These are phyloP conservation scores for Cladosporium sp. DNA, from an alignment of 2,329 filamentous ascomycete species.

Conservation along the genomic window DNA sequence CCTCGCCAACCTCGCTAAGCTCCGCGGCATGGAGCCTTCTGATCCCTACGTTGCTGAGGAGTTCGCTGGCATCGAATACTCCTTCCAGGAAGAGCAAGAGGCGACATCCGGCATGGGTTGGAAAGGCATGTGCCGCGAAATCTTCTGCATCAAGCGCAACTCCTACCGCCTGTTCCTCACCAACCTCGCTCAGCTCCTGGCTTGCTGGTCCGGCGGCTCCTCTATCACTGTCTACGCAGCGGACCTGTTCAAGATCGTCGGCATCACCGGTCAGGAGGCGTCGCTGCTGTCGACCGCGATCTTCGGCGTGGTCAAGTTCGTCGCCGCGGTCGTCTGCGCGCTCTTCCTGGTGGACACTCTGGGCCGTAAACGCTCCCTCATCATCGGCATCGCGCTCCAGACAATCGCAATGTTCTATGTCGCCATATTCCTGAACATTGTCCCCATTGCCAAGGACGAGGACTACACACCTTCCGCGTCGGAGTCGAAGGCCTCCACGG, in stretches of 20 bases:
- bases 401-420: constrained; percentile 45
- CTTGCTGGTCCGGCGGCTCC: constrained; percentile 66
- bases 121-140: constrained; percentile 59
- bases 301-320: constrained; percentile 68
- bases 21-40: constrained; percentile 57
- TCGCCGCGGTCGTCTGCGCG: constrained; percentile 60
- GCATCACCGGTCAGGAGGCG: constrained; percentile 59
- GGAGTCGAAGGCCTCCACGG: constrained; percentile 53
- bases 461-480: constrained; percentile 40
- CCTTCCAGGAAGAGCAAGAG: constrained; percentile 63
- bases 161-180: constrained; percentile 64
- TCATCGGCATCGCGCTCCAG: constrained; percentile 44
- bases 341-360: constrained; percentile 73
- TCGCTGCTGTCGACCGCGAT: constrained; percentile 65
- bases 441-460: constrained; percentile 50
- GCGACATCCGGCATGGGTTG: constrained; percentile 58
- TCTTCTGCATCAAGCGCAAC: constrained; percentile 62
- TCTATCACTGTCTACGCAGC: constrained; percentile 70
- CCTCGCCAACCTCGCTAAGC: constrained; percentile 32
- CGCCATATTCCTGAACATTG: constrained; percentile 44
- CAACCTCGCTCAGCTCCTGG: constrained; percentile 60
- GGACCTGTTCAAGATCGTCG: constrained; percentile 64
- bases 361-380: constrained; percentile 57
- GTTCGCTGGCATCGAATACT: constrained; percentile 55
- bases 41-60: constrained; percentile 47